These are phyloP conservation scores for Solanum pennellii DNA, from an alignment of 257 asterid genomes.

Conservation along the genomic window DNA sequence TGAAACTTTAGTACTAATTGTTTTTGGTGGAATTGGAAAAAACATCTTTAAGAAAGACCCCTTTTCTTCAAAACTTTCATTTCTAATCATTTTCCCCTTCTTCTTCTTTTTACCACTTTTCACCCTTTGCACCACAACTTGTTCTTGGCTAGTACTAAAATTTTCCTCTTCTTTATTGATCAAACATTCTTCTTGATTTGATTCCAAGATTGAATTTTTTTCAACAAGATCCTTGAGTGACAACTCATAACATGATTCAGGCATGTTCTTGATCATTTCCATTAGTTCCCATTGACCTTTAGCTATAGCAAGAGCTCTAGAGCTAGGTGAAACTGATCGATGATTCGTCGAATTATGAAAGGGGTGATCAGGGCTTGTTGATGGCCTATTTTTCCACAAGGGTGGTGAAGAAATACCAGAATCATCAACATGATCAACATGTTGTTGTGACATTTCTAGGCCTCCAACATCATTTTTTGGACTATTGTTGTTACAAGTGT, in stretches of 20 bases:
- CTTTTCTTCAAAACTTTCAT: constrained; percentile 31
- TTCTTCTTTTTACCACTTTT: neutral
- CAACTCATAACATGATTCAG: constrained; percentile 60
- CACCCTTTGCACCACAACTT: neutral
- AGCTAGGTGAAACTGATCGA: constrained; percentile 29
- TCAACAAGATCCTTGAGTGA: constrained; percentile 70
- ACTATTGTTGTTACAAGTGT: neutral
- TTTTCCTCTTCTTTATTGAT: neutral
- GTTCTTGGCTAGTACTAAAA: neutral
- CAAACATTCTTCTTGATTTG: constrained; percentile 7
- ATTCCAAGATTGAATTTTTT: constrained; percentile 10
- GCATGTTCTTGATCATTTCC: constrained; percentile 84
- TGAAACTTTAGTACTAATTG: constrained; percentile 18
- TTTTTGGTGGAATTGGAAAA: constrained; percentile 29
- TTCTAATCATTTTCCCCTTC: constrained; percentile 14
- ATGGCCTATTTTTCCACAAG: constrained; percentile 39
- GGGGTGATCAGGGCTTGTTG: constrained; percentile 24
- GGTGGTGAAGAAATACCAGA: constrained; percentile 58
- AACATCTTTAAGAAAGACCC: constrained; percentile 52
- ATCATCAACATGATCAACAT: constrained; percentile 19
- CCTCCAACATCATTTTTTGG: constrained; percentile 9
- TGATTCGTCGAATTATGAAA: neutral
- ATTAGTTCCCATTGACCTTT: constrained; percentile 80
- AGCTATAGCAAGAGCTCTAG: constrained; percentile 56
- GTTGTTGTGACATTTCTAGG: neutral